Evolutionary conservation across 1,284 basidiomycete genomes (phyloP).

Genomic region (Mycosarcoma maydis): DNA sequence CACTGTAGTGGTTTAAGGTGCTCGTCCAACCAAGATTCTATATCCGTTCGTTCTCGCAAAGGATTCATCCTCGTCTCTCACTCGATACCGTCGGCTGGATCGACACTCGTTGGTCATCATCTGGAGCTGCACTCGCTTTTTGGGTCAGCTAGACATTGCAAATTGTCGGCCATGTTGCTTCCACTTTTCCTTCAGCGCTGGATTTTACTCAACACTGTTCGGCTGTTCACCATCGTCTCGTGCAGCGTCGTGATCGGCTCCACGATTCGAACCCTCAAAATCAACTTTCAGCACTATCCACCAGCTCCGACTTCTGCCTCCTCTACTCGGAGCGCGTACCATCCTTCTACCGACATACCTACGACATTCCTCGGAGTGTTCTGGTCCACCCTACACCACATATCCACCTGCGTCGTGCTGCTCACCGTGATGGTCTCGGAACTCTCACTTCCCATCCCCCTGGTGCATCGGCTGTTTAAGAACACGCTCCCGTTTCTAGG

Average conservation of each 20-base stretch:
- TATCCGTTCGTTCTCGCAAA: too few relatives aligned
- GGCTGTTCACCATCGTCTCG: slow-evolving; percentile 37
- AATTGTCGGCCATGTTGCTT: slow-evolving; percentile 19
- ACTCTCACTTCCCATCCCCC: slow-evolving; percentile 33
- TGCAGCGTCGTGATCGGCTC: slow-evolving; percentile 31
- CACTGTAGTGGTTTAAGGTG: too few relatives aligned
- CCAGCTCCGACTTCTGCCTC: slow-evolving; percentile 3
- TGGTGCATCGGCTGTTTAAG: slow-evolving; percentile 38
- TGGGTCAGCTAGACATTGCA: too few relatives aligned
- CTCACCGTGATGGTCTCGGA: slow-evolving; percentile 42
- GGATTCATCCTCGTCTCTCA: too few relatives aligned
- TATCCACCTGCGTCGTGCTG: slow-evolving; percentile 22
- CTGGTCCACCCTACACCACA: slow-evolving; percentile 52
- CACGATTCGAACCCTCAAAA: slow-evolving; percentile 18
- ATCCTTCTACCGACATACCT: slow-evolving; percentile 50
- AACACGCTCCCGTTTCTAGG: slow-evolving; percentile 49
- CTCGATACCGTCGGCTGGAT: too few relatives aligned
- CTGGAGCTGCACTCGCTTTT: too few relatives aligned
- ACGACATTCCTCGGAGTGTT: slow-evolving; percentile 51
- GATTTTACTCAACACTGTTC: slow-evolving; percentile 40
- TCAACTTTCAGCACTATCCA: slow-evolving; percentile 31
- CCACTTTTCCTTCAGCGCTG: slow-evolving; percentile 44
- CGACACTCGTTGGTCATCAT: too few relatives aligned
- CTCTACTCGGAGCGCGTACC: slow-evolving; percentile 9
- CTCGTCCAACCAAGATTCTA: too few relatives aligned